Evolutionary conservation across 1,284 basidiomycete genomes (phyloP).

Genomic region (Phylloporus gajari): DNA sequence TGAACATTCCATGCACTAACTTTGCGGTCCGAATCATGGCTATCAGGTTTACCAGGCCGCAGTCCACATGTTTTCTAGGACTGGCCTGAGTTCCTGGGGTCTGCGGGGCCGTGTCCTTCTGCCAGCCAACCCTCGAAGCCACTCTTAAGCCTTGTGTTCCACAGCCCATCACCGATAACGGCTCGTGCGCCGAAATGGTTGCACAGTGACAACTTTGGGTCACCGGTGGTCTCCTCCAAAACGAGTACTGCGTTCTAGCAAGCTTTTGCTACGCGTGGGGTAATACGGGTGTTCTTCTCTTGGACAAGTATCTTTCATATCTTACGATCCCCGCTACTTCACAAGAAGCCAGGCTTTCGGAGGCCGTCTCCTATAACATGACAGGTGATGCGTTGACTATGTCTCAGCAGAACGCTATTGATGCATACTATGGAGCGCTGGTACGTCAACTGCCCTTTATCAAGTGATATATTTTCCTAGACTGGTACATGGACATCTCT

Average conservation of each 20-base stretch:
- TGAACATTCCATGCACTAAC: not conserved
- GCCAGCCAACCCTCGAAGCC: not conserved
- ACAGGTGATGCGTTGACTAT: not conserved
- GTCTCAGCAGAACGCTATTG: constrained; percentile 1
- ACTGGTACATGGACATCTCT: not conserved
- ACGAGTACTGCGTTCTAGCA: not conserved
- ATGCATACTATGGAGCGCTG: not conserved
- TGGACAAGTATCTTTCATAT: not conserved
- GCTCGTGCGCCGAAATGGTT: not conserved
- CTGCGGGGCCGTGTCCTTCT: not conserved
- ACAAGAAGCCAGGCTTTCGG: constrained; percentile 1
- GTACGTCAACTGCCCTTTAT: not conserved
- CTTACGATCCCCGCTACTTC: not conserved
- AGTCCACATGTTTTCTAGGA: not conserved
- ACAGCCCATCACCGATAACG: not conserved
- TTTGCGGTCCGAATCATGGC: not conserved
- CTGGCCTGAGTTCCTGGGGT: constrained; percentile 1
- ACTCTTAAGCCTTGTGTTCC: constrained; percentile 2
- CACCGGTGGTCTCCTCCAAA: not conserved
- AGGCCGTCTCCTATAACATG: not conserved
- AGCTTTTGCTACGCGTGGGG: constrained; percentile 1
- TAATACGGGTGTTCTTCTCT: not conserved
- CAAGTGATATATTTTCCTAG: not conserved
- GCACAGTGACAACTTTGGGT: not conserved
- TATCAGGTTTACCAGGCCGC: not conserved